phyloP scores from a whole-genome alignment of 2,329 filamentous ascomycete genomes.

The Aspergillus chevalieri region DNA sequence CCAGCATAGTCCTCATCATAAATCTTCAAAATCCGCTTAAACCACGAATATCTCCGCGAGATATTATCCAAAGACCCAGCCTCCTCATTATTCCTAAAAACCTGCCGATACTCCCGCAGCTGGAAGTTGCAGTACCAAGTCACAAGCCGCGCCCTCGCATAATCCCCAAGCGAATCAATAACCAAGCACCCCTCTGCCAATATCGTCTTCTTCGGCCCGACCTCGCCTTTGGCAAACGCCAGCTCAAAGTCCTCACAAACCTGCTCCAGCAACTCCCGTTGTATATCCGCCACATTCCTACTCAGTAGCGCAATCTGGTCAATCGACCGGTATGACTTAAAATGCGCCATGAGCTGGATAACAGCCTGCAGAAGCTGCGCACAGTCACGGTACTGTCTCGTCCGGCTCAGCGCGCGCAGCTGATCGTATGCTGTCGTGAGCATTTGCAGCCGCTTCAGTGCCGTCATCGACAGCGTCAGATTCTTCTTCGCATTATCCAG shows the following conservation, averaged over 20 bases:
- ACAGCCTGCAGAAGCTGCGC: slow-evolving; percentile 90
- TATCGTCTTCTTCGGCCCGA: slow-evolving; percentile 61
- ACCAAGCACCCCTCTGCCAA: slow-evolving; percentile 85
- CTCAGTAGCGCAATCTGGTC: slow-evolving; percentile 94
- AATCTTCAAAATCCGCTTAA: slow-evolving; percentile 88
- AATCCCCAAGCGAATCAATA: slow-evolving; percentile 89
- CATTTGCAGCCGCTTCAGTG: slow-evolving; percentile 95
- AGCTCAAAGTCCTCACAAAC: slow-evolving; percentile 99
- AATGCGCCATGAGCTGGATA: slow-evolving; percentile 95
- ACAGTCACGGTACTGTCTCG: slow-evolving; percentile 89
- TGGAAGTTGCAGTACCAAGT: slow-evolving; percentile 99
- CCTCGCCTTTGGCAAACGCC: slow-evolving; percentile 82
- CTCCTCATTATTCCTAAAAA: slow-evolving; percentile 94
- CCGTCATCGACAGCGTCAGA: slow-evolving; percentile 94
- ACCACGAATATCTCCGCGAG: slow-evolving; percentile 89
- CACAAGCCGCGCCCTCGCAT: slow-evolving; percentile 71
- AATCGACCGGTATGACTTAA: slow-evolving; percentile 95
- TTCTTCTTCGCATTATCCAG: slow-evolving; percentile 96
- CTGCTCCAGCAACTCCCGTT: slow-evolving; percentile 87
- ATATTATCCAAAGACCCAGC: slow-evolving; percentile 96
- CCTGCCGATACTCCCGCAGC: slow-evolving; percentile 87
- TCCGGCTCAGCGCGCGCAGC: slow-evolving; percentile 72
- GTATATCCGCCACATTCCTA: slow-evolving; percentile 85
- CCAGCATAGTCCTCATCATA: slow-evolving; percentile 88
- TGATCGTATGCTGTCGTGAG: slow-evolving; percentile 98